Evolutionary conservation across 768 basidiomycete genomes (phyloP).

Genomic region (Boletus sp.): DNA sequence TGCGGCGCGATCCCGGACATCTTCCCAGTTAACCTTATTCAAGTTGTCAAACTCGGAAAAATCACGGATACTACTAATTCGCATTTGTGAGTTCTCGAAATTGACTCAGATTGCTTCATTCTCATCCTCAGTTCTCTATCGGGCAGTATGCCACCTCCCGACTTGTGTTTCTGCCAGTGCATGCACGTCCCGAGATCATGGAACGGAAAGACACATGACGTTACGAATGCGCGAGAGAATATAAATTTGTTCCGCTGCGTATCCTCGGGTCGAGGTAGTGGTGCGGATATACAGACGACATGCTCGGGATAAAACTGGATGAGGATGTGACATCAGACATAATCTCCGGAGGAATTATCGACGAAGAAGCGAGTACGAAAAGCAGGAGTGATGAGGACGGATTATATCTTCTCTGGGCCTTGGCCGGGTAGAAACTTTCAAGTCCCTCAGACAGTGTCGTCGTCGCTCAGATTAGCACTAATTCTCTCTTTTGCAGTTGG

Average conservation of each 20-base stretch:
- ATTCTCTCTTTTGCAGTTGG: too few relatives aligned
- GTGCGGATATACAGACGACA: slow-evolving; percentile 64
- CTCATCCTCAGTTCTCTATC: slow-evolving; percentile 20
- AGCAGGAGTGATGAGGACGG: slow-evolving; percentile 10
- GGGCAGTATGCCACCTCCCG: slow-evolving; percentile 68
- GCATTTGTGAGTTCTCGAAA: neutral
- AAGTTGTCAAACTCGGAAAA: neutral
- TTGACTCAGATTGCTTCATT: neutral
- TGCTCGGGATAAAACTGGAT: slow-evolving; percentile 40
- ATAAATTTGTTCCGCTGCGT: slow-evolving; percentile 38
- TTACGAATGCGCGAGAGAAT: slow-evolving; percentile 52
- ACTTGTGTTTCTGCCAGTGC: slow-evolving; percentile 59
- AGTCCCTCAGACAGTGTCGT: too few relatives aligned
- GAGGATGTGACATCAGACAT: slow-evolving; percentile 43
- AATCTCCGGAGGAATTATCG: slow-evolving; percentile 16
- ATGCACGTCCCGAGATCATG: slow-evolving; percentile 51
- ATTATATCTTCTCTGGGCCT: neutral
- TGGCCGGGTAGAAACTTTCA: too few relatives aligned
- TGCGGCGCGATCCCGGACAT: slow-evolving; percentile 43
- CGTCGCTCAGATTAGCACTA: too few relatives aligned
- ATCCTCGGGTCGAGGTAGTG: slow-evolving; percentile 18
- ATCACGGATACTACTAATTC: slow-evolving; percentile 1
- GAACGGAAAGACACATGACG: slow-evolving; percentile 57
- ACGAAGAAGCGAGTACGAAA: slow-evolving; percentile 28
- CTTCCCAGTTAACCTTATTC: slow-evolving; percentile 46